These are phyloP conservation scores for Saturnispora bothae DNA, from an alignment of 805 yeast genomes.

Conservation along the genomic window DNA sequence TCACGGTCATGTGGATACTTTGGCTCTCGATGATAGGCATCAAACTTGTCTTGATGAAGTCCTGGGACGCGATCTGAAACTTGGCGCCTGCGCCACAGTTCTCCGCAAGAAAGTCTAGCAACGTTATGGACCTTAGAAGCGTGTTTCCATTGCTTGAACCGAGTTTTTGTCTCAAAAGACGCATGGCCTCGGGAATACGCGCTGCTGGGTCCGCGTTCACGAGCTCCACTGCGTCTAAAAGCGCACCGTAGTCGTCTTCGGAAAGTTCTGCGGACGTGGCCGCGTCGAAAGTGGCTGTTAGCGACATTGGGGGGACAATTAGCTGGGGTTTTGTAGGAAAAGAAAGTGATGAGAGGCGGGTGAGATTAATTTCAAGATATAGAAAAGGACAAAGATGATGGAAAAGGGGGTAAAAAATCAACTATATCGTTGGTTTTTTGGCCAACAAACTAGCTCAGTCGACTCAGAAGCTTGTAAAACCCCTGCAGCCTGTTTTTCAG, in stretches of 20 bases:
- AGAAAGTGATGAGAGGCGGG: no score
- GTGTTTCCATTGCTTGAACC: conserved; percentile 52
- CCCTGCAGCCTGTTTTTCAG: no score
- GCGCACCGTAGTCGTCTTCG: conserved; percentile 57
- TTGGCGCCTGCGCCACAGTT: conserved; percentile 67
- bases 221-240: conserved; percentile 56
- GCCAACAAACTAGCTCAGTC: no score
- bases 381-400: no score
- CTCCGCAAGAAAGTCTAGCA: conserved; percentile 55
- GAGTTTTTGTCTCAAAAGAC: conserved; percentile 38
- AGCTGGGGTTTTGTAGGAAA: no score
- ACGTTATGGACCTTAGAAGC: conserved; percentile 44
- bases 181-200: conserved; percentile 37
- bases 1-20: conserved; percentile 56
- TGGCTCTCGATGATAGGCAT: conserved; percentile 41
- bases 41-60: conserved; percentile 37
- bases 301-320: conserved; percentile 6
- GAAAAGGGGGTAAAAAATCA: no score
- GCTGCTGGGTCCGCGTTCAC: conserved; percentile 54
- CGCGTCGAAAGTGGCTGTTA: conserved; percentile 22
- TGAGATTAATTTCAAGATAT: no score
- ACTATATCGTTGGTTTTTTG: no score
- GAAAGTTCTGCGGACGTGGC: conserved; percentile 59
- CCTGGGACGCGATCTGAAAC: conserved; percentile 48
- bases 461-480: no score